Percentiles rank a stretch among this genome's conserved stretches.
Conservation (phyloP, 2,329 filamentous ascomycete genomes). For the Pezicula radicicola region DNA sequence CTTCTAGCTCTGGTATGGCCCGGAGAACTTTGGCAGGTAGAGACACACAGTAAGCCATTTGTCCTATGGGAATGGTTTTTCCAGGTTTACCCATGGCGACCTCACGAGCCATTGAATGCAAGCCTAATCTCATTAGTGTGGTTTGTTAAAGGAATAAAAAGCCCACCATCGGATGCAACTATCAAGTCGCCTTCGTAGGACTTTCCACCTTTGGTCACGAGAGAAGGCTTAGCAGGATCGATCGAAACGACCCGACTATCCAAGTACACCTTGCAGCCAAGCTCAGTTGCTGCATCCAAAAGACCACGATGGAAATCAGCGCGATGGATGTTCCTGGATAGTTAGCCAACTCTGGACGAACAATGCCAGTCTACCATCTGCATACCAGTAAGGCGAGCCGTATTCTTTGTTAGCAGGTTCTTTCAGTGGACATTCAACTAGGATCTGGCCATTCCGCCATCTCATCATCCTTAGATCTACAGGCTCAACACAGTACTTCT, state of each 20-base stretch:
- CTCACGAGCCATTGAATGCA: conserved; percentile 34
- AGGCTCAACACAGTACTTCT: conserved; percentile 11
- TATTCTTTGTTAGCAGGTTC: conserved; percentile 12
- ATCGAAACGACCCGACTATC: conserved; percentile 32
- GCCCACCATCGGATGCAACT: conserved; percentile 33
- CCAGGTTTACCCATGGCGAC: conserved; percentile 33
- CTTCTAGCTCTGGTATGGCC: conserved; percentile 35
- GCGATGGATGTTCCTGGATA: conserved; percentile 18
- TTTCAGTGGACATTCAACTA: conserved; percentile 15
- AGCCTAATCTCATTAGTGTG: conserved; percentile 5
- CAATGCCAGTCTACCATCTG: neutral
- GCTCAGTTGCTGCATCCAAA: conserved; percentile 24
- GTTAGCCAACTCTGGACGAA: too few relatives aligned
- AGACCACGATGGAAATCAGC: conserved; percentile 21
- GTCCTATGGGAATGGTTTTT: conserved; percentile 32
- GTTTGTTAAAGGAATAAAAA: neutral
- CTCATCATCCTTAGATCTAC: conserved; percentile 16
- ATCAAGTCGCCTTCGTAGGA: conserved; percentile 31
- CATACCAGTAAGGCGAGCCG: conserved; percentile 12
- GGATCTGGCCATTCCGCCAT: conserved; percentile 11
- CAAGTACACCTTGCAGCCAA: conserved; percentile 35
- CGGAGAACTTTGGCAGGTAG: conserved; percentile 37
- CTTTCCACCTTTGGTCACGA: conserved; percentile 21
- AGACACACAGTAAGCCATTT: conserved; percentile 41
- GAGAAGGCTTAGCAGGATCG: conserved; percentile 19